Conservation (phyloP, 306 rosid species). For the Fragaria vesca region DNA sequence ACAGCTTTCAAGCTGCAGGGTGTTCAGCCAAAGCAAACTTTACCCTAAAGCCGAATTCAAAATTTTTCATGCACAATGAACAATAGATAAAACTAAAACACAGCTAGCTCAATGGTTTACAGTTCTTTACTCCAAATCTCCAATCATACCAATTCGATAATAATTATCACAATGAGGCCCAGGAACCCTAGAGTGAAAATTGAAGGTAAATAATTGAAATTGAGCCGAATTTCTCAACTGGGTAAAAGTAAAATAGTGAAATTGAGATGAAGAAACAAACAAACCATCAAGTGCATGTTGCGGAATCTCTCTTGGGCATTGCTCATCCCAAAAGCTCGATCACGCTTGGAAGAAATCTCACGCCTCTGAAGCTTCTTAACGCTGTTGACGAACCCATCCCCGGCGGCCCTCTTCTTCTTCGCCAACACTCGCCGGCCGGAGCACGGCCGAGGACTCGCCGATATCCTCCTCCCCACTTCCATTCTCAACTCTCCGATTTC, state of each 20-base stretch:
- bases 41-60: background rate
- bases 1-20: background rate
- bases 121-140: background rate
- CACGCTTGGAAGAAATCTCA: constrained; percentile 63
- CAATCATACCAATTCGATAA: background rate
- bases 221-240: background rate
- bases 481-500: constrained; percentile 26
- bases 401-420: constrained; percentile 43
- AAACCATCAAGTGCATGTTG: constrained; percentile 64
- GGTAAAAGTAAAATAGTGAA: background rate
- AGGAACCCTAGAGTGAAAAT: background rate
- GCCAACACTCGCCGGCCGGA: constrained; percentile 60
- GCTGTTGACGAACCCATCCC: constrained; percentile 37
- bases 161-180: background rate
- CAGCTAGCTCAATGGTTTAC: background rate
- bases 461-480: constrained; percentile 62
- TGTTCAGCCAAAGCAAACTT: background rate
- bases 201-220: background rate
- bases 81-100: background rate
- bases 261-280: background rate
- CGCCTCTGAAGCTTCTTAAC: constrained; percentile 70
- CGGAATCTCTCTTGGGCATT: constrained; percentile 69
- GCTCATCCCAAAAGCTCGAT: constrained; percentile 53
- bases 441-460: constrained; percentile 57
- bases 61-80: background rate